Base-by-base conservation (phyloP, 1,284 basidiomycete species). In the Caloboletus inedulis region DNA sequence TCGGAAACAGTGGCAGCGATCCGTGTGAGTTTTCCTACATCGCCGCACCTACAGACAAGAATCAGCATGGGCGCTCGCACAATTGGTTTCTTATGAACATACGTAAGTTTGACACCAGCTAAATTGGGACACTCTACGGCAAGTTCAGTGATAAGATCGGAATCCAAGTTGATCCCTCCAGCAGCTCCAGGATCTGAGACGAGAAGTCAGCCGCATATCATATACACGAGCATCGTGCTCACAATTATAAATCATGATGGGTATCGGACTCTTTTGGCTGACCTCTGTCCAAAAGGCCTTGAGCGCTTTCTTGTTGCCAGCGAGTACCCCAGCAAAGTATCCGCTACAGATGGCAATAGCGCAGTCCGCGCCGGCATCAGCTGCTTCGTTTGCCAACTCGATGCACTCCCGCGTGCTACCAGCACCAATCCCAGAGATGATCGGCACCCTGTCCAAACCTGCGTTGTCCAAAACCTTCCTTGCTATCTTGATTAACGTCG, bases 221-320 rank as follows among this genome's bases (percentile, higher is more conserved):
- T 31, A 27, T 35, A 43, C 40, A 21, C 13, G 16, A 35, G 29
- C 3, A 18, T n/a, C 27, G 21, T 19, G 72, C 84, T 70, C 61
- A 89, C 89, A 95, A 68, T 95, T 96, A 76, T 96, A 96, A 53
- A 94, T 81, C 66, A 96, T 85, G 53, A 95, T 82, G 5, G 93
- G 93, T 54, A 96, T 82, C 3, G 91, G 89, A 54, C 86, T 89
- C 60, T 83, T 85, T 60, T 83, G 77, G 16, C 89, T 76, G 25
- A 94, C 82, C 59, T 91, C 88, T 33, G 77, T 74, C 75, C 82
- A 96, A 73, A 87, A 94, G 6, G 80, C 78, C 71, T 88, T 89
- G 61, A 95, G 75, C 0, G 92, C 91, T 18, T 75, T 72, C 59
- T 74, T 78, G 67, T 86, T 77, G 29, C 68, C 69, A 40, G 75